These are phyloP conservation scores for Pseudovirgaria hyperparasitica DNA, from an alignment of 2,329 filamentous ascomycete genomes.

Conservation along the genomic window DNA sequence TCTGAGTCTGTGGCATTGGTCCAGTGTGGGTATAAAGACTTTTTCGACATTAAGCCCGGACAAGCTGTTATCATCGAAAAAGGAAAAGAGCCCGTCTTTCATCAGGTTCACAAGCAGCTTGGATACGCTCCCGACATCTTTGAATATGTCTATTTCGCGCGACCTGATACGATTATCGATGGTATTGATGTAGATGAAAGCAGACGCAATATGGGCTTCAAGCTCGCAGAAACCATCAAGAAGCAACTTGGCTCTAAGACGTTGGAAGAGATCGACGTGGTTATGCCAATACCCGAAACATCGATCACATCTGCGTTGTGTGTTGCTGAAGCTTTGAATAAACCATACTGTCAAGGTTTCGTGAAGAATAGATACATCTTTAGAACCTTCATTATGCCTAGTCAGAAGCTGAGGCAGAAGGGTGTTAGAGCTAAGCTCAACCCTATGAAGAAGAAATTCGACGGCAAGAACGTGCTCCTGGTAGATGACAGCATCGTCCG, in stretches of 20 bases:
- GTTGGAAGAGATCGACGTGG: slow-evolving; percentile 65
- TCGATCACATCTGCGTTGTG: slow-evolving; percentile 68
- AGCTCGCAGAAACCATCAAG: slow-evolving; percentile 62
- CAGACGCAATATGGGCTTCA: slow-evolving; percentile 75
- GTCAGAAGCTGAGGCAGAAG: slow-evolving; percentile 68
- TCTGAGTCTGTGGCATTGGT: slow-evolving; percentile 76
- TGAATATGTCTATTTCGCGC: slow-evolving; percentile 77
- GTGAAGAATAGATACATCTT: slow-evolving; percentile 86
- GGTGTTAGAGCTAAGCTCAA: slow-evolving; percentile 83
- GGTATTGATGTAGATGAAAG: slow-evolving; percentile 78
- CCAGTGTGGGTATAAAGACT: slow-evolving; percentile 67
- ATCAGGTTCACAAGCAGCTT: slow-evolving; percentile 55
- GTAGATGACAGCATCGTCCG: slow-evolving; percentile 87
- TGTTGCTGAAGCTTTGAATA: slow-evolving; percentile 61
- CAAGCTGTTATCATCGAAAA: slow-evolving; percentile 79
- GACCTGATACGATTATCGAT: slow-evolving; percentile 72
- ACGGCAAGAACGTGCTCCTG: slow-evolving; percentile 64
- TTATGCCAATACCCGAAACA: slow-evolving; percentile 77
- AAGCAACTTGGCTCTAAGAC: slow-evolving; percentile 54
- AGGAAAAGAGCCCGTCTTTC: slow-evolving; percentile 59
- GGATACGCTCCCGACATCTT: slow-evolving; percentile 77
- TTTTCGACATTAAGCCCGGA: slow-evolving; percentile 67
- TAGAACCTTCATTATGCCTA: slow-evolving; percentile 78
- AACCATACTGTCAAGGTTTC: slow-evolving; percentile 69
- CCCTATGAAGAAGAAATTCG: slow-evolving; percentile 75